A percentile compares a stretch with the other conserved stretches of the same genome.
Conservation (phyloP, 768 basidiomycete species). For the Filobasidium floriforme region DNA sequence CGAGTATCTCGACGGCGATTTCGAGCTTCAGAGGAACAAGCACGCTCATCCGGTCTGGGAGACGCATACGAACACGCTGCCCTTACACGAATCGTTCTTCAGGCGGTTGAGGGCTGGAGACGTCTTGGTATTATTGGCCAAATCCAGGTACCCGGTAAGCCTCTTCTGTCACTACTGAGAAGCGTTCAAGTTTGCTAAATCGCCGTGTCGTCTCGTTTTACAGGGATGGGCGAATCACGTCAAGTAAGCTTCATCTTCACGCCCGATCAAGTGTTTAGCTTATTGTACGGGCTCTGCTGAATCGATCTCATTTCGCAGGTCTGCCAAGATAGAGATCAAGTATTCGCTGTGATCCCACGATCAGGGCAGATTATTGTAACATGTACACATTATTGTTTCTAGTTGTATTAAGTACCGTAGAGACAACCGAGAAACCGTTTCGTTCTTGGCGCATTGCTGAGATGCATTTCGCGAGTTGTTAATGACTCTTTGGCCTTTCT, state of each 20-base stretch:
- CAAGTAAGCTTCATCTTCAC: background rate
- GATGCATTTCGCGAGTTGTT: too few relatives aligned
- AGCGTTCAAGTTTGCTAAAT: too few relatives aligned
- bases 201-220: background rate
- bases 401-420: too few relatives aligned
- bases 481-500: too few relatives aligned
- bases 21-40: constrained; percentile 19
- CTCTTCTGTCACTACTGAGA: too few relatives aligned
- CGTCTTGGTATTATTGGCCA: constrained; percentile 10
- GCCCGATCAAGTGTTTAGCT: background rate
- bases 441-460: too few relatives aligned
- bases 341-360: background rate
- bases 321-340: background rate
- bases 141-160: constrained; percentile 14
- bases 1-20: background rate
- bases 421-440: too few relatives aligned
- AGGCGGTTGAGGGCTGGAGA: constrained; percentile 13
- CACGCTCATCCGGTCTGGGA: constrained; percentile 1
- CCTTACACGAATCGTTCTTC: constrained; percentile 6
- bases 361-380: too few relatives aligned
- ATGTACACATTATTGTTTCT: too few relatives aligned
- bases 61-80: constrained; percentile 3
- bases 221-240: constrained; percentile 6
- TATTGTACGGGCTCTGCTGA: background rate
- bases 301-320: background rate